Percentiles rank a stretch among this genome's conserved stretches.
Evolutionary conservation across 2,329 filamentous ascomycete genomes (phyloP).

Genomic region (Paracamarosporium sp.): DNA sequence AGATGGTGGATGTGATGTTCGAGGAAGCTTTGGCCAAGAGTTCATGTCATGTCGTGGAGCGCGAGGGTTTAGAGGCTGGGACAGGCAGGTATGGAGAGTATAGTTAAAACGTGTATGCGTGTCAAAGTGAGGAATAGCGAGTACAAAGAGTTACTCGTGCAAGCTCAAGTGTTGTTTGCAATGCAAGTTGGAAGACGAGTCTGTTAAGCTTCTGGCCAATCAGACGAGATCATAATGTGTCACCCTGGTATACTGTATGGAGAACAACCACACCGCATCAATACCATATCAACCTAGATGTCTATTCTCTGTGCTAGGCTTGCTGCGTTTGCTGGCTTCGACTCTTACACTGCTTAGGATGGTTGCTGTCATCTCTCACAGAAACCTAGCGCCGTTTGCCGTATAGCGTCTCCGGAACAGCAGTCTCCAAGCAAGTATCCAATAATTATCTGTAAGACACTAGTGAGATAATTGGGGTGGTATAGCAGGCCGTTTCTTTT

Average conservation of each 20-base stretch:
- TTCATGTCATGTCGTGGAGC: constrained; percentile 3
- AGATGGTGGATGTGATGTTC: neutral
- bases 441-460: no score
- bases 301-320: neutral
- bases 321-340: neutral
- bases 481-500: no score
- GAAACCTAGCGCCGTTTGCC: neutral
- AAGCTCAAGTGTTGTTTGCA: neutral
- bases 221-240: neutral
- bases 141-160: no score
- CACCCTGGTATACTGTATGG: neutral
- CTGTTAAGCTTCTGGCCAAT: constrained; percentile 4
- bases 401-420: no score
- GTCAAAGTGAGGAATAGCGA: neutral
- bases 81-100: neutral
- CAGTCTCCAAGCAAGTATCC: no score
- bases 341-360: neutral
- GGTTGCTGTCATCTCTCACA: neutral
- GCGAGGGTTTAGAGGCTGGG: neutral
- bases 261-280: neutral
- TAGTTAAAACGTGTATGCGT: neutral
- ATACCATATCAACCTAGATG: neutral
- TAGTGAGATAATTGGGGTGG: no score
- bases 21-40: constrained; percentile 15
- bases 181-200: neutral